Conservation (phyloP, 768 basidiomycete genomes). For the Boletus tylopilopsis region DNA sequence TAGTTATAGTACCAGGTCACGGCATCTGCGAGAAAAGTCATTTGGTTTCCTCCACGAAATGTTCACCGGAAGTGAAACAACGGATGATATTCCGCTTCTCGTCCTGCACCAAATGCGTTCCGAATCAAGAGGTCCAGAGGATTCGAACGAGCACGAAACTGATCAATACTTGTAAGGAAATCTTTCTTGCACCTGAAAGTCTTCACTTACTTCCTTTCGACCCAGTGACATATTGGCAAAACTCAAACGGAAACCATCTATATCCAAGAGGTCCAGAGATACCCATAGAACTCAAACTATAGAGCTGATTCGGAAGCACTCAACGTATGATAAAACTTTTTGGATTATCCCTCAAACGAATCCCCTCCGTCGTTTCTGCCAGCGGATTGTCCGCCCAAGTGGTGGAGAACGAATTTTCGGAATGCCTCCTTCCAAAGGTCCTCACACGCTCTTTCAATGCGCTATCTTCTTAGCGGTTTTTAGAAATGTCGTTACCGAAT, state of each 20-base stretch:
- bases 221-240: constrained; percentile 65
- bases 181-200: neutral
- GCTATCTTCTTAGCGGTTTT: constrained; percentile 73
- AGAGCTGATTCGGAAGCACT: constrained; percentile 86
- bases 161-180: constrained; percentile 67
- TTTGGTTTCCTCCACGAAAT: constrained; percentile 59
- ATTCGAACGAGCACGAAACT: constrained; percentile 52
- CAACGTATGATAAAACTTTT: constrained; percentile 84
- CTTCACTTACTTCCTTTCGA: neutral
- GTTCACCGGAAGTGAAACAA: constrained; percentile 53
- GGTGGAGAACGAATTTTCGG: constrained; percentile 87
- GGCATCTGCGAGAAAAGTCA: constrained; percentile 55
- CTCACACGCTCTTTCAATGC: constrained; percentile 70
- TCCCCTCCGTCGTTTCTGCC: constrained; percentile 66
- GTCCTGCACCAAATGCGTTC: constrained; percentile 42
- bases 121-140: constrained; percentile 28
- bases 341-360: constrained; percentile 87
- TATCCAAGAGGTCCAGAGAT: constrained; percentile 54
- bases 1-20: constrained; percentile 33
- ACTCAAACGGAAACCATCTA: constrained; percentile 47
- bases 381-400: constrained; percentile 78
- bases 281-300: constrained; percentile 66
- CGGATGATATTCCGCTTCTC: constrained; percentile 56
- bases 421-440: constrained; percentile 54
- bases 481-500: constrained; percentile 81